Evolutionary conservation across 1,284 basidiomycete species (phyloP).

Genomic region (Thecaphora thlaspeos): DNA sequence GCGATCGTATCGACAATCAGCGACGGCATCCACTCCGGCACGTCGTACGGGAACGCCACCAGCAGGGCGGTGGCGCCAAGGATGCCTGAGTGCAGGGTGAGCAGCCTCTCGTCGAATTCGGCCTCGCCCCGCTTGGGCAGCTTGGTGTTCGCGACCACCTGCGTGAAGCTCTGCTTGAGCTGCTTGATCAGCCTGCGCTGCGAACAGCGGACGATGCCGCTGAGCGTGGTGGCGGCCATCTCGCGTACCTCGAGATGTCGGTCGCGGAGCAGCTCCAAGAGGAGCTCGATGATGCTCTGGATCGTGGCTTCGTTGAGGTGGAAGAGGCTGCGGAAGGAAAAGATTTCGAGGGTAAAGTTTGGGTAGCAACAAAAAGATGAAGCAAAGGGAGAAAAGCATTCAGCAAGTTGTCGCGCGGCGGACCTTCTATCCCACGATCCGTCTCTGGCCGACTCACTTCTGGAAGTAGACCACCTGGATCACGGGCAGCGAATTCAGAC

Average conservation of each 20-base stretch:
- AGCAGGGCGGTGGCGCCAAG: constrained; percentile 79
- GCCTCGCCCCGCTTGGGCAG: constrained; percentile 62
- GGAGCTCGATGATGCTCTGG: constrained; percentile 39
- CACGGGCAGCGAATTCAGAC: constrained; percentile 49
- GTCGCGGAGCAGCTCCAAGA: constrained; percentile 48
- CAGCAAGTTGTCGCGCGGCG: too few relatives aligned
- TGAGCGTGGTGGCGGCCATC: constrained; percentile 65
- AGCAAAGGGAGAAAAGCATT: too few relatives aligned
- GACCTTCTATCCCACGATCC: too few relatives aligned
- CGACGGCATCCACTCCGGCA: constrained; percentile 80
- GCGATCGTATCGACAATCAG: constrained; percentile 67
- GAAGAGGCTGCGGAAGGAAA: constrained; percentile 39
- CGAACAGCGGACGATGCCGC: constrained; percentile 86
- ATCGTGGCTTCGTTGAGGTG: constrained; percentile 32
- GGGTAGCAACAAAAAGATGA: too few relatives aligned
- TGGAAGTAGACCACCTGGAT: constrained; percentile 57
- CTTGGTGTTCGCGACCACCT: constrained; percentile 60
- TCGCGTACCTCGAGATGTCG: constrained; percentile 54
- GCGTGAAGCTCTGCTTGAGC: constrained; percentile 60
- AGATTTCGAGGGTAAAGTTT: too few relatives aligned
- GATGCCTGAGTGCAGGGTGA: constrained; percentile 81
- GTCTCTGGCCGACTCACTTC: constrained; percentile 25
- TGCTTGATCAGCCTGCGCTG: constrained; percentile 83
- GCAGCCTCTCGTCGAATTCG: constrained; percentile 71
- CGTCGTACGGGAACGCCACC: constrained; percentile 78